Evolutionary conservation across 805 yeast species (phyloP), one percentile per base, ranked within the genome.

Genomic region (Cyberlindnera amylophila): DNA sequence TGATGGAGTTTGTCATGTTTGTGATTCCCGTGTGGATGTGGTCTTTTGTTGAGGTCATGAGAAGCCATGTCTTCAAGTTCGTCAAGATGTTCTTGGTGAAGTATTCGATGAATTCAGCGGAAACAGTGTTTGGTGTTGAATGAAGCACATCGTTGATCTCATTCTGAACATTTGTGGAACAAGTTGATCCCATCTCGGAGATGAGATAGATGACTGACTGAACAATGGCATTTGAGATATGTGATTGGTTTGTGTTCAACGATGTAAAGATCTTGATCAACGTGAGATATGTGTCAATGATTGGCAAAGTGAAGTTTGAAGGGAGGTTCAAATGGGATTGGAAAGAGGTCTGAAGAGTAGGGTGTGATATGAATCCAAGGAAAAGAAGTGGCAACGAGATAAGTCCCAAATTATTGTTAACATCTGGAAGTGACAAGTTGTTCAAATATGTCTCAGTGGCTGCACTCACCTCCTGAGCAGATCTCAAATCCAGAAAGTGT

Each of bases 381-480:
- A 74, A 67, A 8, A 77, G 53, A 27, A 77, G 50, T 0, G 83
- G 82, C 45, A 74, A 65, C 9, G 74, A 59, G 12, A 76, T 63
- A 19, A 77, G 65, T 1, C 81, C 80, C 39, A 78, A 57, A 46
- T 75, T 76, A 52, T 75, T 74, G 53, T 75, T 75, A 34, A 77
- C 57, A 10, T 54, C 51, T 23, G 54, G 48, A 14, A 51, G 39
- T 7, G 44, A 14, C 10, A 51, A 24, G 38, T 38, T 33, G 4
- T 37, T 34, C 6, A 39, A 11, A 12, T 34, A 33, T 3, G 44
- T 38, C 17, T 38, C 4, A 8, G 44, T 28, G 11, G 38, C 16
- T 4, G 24, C 24, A 6, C 37, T n/a, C 4, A 41, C 16, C 11
- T 44, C 42, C 0, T 39, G 42, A 5, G 54, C 24, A 21, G 24